Evolutionary conservation across 305 asterid species (phyloP), one percentile per base, ranked within the genome.

Genomic region (Fraxinus nigra): DNA sequence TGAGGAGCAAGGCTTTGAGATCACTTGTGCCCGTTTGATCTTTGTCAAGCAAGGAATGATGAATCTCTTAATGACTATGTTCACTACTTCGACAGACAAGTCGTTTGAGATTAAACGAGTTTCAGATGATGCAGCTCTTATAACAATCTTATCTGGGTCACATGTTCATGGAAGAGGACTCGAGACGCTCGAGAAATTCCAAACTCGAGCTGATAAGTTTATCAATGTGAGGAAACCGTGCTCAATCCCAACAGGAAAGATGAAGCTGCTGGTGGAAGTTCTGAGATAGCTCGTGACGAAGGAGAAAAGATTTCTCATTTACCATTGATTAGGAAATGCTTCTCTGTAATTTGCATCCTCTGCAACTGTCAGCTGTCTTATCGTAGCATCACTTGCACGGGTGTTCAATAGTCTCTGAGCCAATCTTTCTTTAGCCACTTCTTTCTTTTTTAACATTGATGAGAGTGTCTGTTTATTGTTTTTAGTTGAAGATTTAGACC

Each of bases 261-360:
- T 59, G 70, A 59, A 59, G 32, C 67, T 56, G 28, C 28, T 18
- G 28, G 7, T 24, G 34, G 34, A 8, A 22, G 32, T 63, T 63
- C n/a, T 63, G 72, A 24, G 34, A 26, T 24, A 24, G 34, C 72
- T 65, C 34, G 3, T 11, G 37, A 65, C 13, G 33, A 7, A 9
- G 28, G n/a, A 56, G 59, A 65, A 5, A 9, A 28, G n/a, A 56
- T 67, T 74, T 79, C 79, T 73, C 80, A 76, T 82, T 87, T 92
- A 95, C 97, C 98, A 92, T 11, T 92, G 98, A 84, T 92, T 93
- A 5, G 97, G 97, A 89, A 91, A 93, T 59, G 98, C 95, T 86
- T 92, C 98, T 77, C 92, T 87, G 85, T 92, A 92, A 75, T 75
- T 92, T 10, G 91, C 86, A 35, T 91, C 92, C 87, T 91, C 93